phyloP scores from a whole-genome alignment of 345 rosid species.

The Brassica napus region Da-Ae NC_063449.1:17822001-17822500 shows the following conservation, averaged over 20 bases:
- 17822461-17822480: constrained; percentile 51
- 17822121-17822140: constrained; percentile 67
- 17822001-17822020: constrained; percentile 5
- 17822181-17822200: constrained; percentile 18
- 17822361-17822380: neutral
- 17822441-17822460: constrained; percentile 59
- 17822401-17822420: constrained; percentile 35
- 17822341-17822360: neutral
- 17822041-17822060: constrained; percentile 40
- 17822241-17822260: constrained; percentile 27
- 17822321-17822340: neutral
- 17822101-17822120: constrained; percentile 44
- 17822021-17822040: constrained; percentile 24
- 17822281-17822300: neutral
- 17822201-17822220: constrained; percentile 21
- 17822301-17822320: neutral
- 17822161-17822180: constrained; percentile 18
- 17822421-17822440: constrained; percentile 60
- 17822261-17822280: constrained; percentile 16
- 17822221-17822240: constrained; percentile 29
- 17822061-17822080: constrained; percentile 36
- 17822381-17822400: constrained; percentile 8
- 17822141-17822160: constrained; percentile 56
- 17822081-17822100: constrained; percentile 29
- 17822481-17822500: constrained; percentile 58